Evolutionary conservation across 257 asterid species (phyloP).

Genomic region (Solanum pimpinellifolium): DNA sequence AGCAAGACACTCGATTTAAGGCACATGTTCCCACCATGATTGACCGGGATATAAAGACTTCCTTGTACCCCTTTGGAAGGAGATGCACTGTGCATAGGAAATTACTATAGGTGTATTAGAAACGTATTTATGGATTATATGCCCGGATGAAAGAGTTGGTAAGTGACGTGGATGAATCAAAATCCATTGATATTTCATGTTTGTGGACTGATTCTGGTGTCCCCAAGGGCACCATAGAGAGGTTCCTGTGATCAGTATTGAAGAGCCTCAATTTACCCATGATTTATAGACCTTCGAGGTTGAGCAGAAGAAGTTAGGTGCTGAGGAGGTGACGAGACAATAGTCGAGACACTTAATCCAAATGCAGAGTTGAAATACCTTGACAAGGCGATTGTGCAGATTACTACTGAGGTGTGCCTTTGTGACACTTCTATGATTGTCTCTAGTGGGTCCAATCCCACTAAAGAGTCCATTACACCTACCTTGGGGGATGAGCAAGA

Average conservation of each 20-base stretch:
- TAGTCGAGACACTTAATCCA: too few species aligned
- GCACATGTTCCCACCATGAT: not conserved
- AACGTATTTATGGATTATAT: not conserved
- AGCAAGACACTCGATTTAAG: not conserved
- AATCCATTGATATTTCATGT: too few species aligned
- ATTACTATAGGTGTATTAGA: too few species aligned
- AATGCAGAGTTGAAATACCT: not conserved
- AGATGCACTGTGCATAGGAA: not conserved
- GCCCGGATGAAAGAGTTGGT: fast-evolving
- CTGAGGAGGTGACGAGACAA: fast-evolving
- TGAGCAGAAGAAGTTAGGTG: not conserved
- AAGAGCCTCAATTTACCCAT: not conserved
- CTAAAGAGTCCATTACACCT: not conserved
- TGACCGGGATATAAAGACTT: not conserved
- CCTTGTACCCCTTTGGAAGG: not conserved
- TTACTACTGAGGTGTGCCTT: not conserved
- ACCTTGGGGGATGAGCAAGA: not conserved
- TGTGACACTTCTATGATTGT: too few species aligned
- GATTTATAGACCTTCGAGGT: not conserved
- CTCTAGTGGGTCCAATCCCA: not conserved
- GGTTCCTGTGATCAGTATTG: too few species aligned
- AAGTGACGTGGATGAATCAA: not conserved
- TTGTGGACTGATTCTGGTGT: too few species aligned
- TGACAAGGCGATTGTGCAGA: not conserved
- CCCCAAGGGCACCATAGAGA: not conserved